These are phyloP conservation scores for Ormosia semicastrata DNA, from an alignment of 306 rosid genomes.

Conservation along the genomic window DNA sequence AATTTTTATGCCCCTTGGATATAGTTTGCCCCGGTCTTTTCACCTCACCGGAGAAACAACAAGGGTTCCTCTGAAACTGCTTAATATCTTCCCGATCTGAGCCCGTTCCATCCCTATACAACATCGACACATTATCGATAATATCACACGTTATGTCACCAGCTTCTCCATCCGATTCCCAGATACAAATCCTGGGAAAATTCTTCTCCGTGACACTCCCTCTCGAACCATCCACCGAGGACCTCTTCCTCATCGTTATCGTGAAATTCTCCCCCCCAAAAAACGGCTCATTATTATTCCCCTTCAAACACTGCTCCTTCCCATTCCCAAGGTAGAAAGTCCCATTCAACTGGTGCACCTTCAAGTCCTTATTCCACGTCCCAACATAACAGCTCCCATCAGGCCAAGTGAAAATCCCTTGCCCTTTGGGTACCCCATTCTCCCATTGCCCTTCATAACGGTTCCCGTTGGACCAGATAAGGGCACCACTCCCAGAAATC, in stretches of 20 bases:
- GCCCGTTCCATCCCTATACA: constrained; percentile 40
- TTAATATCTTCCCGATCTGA: constrained; percentile 40
- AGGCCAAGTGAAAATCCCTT: constrained; percentile 76
- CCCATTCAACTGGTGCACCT: constrained; percentile 59
- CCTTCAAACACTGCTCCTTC: constrained; percentile 26
- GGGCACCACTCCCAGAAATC: constrained; percentile 66
- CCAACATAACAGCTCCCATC: constrained; percentile 83
- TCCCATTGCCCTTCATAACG: constrained; percentile 93
- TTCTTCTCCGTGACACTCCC: constrained; percentile 53
- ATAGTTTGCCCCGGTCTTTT: constrained; percentile 84
- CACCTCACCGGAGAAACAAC: constrained; percentile 52
- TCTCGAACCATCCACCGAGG: constrained; percentile 53
- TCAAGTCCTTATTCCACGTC: constrained; percentile 67
- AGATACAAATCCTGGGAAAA: constrained; percentile 83
- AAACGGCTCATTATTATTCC: too few species aligned
- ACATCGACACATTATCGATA: constrained; percentile 76
- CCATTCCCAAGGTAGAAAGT: constrained; percentile 55
- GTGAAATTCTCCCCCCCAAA: constrained; percentile 36
- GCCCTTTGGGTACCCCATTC: constrained; percentile 77
- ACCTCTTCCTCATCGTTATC: constrained; percentile 63
- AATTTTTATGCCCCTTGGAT: constrained; percentile 87
- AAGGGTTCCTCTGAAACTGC: constrained; percentile 56
- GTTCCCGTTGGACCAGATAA: constrained; percentile 82
- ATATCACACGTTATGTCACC: constrained; percentile 98
- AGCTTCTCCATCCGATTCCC: constrained; percentile 95